These are phyloP conservation scores for Trichoderma polysporum DNA, from an alignment of 2,329 filamentous ascomycete genomes.

Conservation along the genomic window DNA sequence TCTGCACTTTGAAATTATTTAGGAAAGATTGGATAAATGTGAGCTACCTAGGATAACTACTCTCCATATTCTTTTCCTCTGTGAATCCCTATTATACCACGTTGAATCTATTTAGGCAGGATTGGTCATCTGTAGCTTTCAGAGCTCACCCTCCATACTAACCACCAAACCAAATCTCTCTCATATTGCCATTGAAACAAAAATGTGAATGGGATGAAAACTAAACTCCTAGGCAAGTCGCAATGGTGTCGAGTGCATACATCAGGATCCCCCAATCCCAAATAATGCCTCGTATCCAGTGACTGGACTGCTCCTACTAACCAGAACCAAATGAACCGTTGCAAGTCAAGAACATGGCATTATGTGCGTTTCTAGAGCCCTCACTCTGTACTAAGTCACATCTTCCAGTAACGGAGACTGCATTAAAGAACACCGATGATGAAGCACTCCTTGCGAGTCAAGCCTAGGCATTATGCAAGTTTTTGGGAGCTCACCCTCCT, in stretches of 20 bases:
- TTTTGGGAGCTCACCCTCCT: slow-evolving; percentile 11
- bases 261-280: not conserved
- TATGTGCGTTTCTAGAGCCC: too few species aligned
- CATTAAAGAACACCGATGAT: too few species aligned
- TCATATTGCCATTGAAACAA: not conserved
- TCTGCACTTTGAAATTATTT: not conserved
- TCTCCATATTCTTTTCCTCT: not conserved
- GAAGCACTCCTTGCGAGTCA: too few species aligned
- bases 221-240: not conserved
- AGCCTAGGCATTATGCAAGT: not conserved
- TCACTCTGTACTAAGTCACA: too few species aligned
- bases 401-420: too few species aligned
- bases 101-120: not conserved
- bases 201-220: not conserved
- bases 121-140: not conserved
- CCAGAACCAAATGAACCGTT: too few species aligned
- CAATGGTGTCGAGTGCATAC: not conserved
- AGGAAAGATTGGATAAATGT: not conserved
- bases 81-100: not conserved
- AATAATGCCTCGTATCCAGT: too few species aligned
- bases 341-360: too few species aligned
- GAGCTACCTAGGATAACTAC: not conserved
- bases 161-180: not conserved
- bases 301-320: too few species aligned
- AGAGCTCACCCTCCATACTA: not conserved